Base-by-base conservation (phyloP, 208 protist genomes). In the Acanthamoeba triangularis region DNA sequence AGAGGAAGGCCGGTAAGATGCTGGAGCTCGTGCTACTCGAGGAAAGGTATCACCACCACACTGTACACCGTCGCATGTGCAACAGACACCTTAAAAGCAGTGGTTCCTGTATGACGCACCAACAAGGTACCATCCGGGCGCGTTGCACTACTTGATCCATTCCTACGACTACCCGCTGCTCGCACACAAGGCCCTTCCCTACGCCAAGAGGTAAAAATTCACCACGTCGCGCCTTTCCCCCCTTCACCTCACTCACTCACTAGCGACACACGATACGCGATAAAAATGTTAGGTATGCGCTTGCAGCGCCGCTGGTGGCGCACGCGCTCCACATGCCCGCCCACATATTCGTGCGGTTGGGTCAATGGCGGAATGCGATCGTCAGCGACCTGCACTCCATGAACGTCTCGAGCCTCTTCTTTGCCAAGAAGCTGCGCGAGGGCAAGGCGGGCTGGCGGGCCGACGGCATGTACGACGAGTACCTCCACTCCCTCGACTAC, bases 321-420 rank as follows among this genome's bases (percentile, higher is more conserved):
- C 87, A 93, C 61, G 87, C 87, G 28, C 44, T 93, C 6, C 87
- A 93, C 65, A 93, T 93, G 87, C 87, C 87, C 16, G 54, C 87
- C 16, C 87, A 93, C 61, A 93, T 76, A 41, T 93, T 76, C 87
- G 37, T 56, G 35, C 61, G 54, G 37, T 33, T 93, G 65, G 87
- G 87, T 6, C 49, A 59, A 25, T 93, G 87, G 87, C n/a, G 47
- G 33, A 54, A 74, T 54, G 54, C 61, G 25, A 56, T 76, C 35
- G 59, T 30, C 14, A 49, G 44, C 37, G 65, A 93, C 8, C 87
- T 52, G 25, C 23, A 44, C 1, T 30, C 87, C 16, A 93, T 93
- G 87, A 93, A 93, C 87, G 41, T 76, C 5, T 93, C 87, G 10
- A 25, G 8, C 23, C 0, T 11, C n/a, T 88, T 88, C 49, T 88